Evolutionary conservation across 257 asterid genomes (phyloP), one percentile per base, ranked within the genome.

Genomic region (Lavandula angustifolia): DNA sequence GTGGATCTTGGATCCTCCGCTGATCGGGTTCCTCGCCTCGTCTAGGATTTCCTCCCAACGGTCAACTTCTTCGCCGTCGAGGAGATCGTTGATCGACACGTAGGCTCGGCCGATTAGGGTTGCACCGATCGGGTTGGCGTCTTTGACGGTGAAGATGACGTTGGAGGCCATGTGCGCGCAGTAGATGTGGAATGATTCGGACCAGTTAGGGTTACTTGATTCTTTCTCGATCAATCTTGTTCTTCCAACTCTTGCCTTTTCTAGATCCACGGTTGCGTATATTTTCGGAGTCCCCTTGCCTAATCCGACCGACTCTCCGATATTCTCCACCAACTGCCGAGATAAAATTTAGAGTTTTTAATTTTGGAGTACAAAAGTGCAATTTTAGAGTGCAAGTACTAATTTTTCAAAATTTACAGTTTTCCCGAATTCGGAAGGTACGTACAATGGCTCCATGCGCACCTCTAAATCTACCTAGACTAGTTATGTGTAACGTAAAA

Each of bases 51-150:
- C 87, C 3, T 78, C 82, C 96, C 95, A 85, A 47, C 80, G 66
- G 47, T 89, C 95, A 2, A 84, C 64, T 42, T 87, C 96, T 29
- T 89, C 94, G 48, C 95, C 89, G 32, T 82, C 91, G 34, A 83
- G n/a, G 18, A 89, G 77, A 10, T 85, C 95, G 4, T 31, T 32
- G 52, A 85, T 95, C 0, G 91, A 80, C 11, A 89, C 76, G 64
- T 89, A 84, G 9, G 96, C 95, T 64, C 92, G 81, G 37, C 96
- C 96, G 56, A 86, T 84, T 33, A 86, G 69, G 13, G 95, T 89
- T 52, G 96, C 88, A 4, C 94, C 95, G 52, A 89, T 72, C 11
- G 91, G 78, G 58, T 89, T 84, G 53, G 76, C 85, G 16, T 84
- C 88, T 68, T 86, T 89, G 54, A 89, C 86, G 0, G 95, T 84